Percentiles rank a stretch among this genome's conserved stretches.
Conservation (phyloP, 306 rosid genomes). For the Inga leiocalycina region DNA sequence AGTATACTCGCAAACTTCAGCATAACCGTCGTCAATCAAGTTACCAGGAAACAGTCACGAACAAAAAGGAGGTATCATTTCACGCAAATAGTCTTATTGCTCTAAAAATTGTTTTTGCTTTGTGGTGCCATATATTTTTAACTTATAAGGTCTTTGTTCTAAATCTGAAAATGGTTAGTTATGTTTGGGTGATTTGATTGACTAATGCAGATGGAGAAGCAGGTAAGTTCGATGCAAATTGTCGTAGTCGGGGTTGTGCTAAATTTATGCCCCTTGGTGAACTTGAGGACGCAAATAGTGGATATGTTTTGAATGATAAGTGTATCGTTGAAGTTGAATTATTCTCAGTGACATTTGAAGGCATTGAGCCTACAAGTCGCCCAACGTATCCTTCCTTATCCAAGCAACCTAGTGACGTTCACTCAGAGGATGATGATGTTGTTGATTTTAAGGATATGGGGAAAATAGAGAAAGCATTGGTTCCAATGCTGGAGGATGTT, state of each 20-base stretch:
- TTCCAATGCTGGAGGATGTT: neutral
- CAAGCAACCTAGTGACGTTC: too few relatives aligned
- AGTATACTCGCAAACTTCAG: neutral
- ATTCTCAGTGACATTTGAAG: neutral
- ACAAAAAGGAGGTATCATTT: neutral
- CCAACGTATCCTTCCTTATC: neutral
- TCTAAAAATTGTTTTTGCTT: neutral
- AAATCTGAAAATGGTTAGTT: neutral
- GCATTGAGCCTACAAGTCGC: neutral
- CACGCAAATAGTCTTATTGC: neutral
- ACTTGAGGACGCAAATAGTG: neutral
- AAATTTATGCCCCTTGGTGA: neutral
- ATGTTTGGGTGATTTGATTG: neutral
- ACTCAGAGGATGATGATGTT: neutral
- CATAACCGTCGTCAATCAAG: neutral
- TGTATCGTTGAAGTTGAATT: neutral
- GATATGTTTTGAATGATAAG: neutral
- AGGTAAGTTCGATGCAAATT: neutral
- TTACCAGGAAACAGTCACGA: neutral
- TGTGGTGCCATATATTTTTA: neutral
- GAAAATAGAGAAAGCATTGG: neutral
- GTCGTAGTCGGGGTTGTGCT: neutral
- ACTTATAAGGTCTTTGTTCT: neutral
- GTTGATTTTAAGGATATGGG: neutral
- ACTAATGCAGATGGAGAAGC: neutral